Evolutionary conservation across 345 rosid genomes (phyloP), one percentile per base, ranked within the genome.

Genomic region (Syzygium oleosum): DNA sequence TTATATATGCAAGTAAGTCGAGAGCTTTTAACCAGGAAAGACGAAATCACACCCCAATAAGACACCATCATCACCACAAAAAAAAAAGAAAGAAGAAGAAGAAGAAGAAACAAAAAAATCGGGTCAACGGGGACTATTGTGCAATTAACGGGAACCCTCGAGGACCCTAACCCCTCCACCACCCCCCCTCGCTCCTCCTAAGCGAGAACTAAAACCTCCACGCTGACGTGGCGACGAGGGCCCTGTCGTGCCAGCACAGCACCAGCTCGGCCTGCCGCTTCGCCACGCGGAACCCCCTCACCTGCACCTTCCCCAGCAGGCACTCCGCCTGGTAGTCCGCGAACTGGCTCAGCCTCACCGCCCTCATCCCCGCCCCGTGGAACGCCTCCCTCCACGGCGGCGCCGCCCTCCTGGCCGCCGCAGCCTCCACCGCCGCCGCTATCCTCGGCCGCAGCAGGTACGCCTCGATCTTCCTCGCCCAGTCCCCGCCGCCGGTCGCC

Each of bases 171-270:
- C 5, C 46, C 46, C 6, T 43, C 46, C 46, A 5, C 46, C 46
- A 6, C 1, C 13, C 63, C 87, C 77, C 2, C 54, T 29, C 22
- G 52, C 85, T 7, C 52, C 85, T 7, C 52, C 85, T 21, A 11
- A 61, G 46, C 79, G 43, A 9, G 9, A 38, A 5, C 27, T 73
- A 88, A 68, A 85, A 96, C 92, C 91, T 92, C 99, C 99, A 98
- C 9, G 95, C 96, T 86, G 99, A 98, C 90, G 96, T 98, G 95
- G 99, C 93, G 56, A 95, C 93, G 3, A 97, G 91, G 46, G 96
- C 94, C 65, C 96, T 91, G 25, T 96, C 95, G 5, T 91, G 97
- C 99, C 99, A 97, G 91, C 96, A 98, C 88, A 98, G 97, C 93
- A 97, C 94, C 93, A 98, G 90, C 89, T 98, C 99, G 51, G 94